Percentiles rank a stretch among this genome's conserved stretches.
phyloP scores from a whole-genome alignment of 805 yeast genomes.

The Myxozyma mucilagina region DNA sequence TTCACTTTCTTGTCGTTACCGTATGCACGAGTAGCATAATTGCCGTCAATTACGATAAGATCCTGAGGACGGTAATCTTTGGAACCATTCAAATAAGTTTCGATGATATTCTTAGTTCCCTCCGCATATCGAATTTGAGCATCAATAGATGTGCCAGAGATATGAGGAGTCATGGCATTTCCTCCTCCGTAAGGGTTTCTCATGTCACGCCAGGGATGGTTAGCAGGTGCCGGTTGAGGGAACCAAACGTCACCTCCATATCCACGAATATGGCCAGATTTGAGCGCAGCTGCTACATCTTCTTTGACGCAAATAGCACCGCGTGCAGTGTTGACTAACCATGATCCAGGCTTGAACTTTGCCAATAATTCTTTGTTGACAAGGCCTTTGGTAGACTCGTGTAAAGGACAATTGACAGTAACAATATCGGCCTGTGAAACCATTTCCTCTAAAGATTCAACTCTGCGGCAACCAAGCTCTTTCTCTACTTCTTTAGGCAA shows the following conservation, averaged over 20 bases:
- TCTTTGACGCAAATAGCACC: constrained; percentile 75
- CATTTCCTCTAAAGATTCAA: constrained; percentile 54
- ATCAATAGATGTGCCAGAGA: constrained; percentile 76
- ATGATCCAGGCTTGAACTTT: constrained; percentile 71
- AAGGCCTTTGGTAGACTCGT: constrained; percentile 65
- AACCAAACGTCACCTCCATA: constrained; percentile 87
- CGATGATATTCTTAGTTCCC: constrained; percentile 67
- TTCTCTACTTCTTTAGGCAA: constrained; percentile 59
- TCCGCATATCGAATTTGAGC: constrained; percentile 74
- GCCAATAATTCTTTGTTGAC: constrained; percentile 65
- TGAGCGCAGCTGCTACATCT: constrained; percentile 73
- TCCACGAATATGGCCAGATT: constrained; percentile 68
- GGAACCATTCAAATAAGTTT: constrained; percentile 60
- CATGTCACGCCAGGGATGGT: constrained; percentile 77
- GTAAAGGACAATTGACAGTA: constrained; percentile 76
- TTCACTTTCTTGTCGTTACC: constrained; percentile 44
- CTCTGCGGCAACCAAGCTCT: constrained; percentile 67
- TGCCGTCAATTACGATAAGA: constrained; percentile 67
- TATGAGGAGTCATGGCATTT: constrained; percentile 83
- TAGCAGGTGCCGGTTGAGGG: constrained; percentile 79
- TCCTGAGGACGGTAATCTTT: constrained; percentile 74
- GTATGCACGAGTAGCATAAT: constrained; percentile 71
- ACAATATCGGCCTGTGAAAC: constrained; percentile 69
- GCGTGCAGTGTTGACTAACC: constrained; percentile 76
- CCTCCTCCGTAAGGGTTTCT: constrained; percentile 67